Percentiles rank a stretch among this genome's conserved stretches.
Conservation (phyloP, 208 protist genomes). For the Balamuthia mandrillaris region DNA sequence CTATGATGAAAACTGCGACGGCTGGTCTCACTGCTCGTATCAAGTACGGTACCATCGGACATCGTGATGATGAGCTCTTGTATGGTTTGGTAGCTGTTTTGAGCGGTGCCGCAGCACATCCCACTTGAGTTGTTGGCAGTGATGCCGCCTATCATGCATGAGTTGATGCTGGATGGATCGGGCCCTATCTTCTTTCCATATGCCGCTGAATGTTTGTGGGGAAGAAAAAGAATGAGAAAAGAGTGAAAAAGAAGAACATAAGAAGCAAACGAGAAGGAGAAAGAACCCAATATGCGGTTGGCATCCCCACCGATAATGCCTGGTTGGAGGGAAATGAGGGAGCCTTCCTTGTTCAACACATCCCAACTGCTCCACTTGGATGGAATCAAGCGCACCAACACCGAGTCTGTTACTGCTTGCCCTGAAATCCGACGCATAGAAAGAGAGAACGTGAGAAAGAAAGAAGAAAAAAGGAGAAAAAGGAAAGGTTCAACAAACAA, state of each 20-base stretch:
- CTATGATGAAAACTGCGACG: slow-evolving; percentile 16
- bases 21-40: slow-evolving; percentile 36
- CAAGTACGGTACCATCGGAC: slow-evolving; percentile 57
- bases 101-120: slow-evolving; percentile 60
- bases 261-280: not conserved
- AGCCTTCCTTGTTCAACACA: slow-evolving; percentile 38
- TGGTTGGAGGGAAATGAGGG: slow-evolving; percentile 50
- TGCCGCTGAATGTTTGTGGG: too few species aligned
- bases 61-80: slow-evolving; percentile 54
- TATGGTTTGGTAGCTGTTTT: slow-evolving; percentile 63
- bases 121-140: slow-evolving; percentile 63
- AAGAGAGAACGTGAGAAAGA: too few species aligned
- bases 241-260: too few species aligned
- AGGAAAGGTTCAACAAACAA: too few species aligned
- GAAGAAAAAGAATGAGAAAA: too few species aligned
- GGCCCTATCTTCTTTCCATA: slow-evolving; percentile 56
- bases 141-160: slow-evolving; percentile 68
- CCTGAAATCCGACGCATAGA: too few species aligned
- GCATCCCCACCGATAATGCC: slow-evolving; percentile 59
- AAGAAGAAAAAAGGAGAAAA: too few species aligned
- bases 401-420: slow-evolving; percentile 63
- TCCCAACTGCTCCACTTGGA: slow-evolving; percentile 40
- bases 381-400: slow-evolving; percentile 49
- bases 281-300: slow-evolving; percentile 51
- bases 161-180: slow-evolving; percentile 61